A percentile compares a stretch with the other conserved stretches of the same genome.
These are phyloP conservation scores for Penicillium sp. DNA, from an alignment of 2,329 filamentous ascomycete species.

Conservation along the genomic window DNA sequence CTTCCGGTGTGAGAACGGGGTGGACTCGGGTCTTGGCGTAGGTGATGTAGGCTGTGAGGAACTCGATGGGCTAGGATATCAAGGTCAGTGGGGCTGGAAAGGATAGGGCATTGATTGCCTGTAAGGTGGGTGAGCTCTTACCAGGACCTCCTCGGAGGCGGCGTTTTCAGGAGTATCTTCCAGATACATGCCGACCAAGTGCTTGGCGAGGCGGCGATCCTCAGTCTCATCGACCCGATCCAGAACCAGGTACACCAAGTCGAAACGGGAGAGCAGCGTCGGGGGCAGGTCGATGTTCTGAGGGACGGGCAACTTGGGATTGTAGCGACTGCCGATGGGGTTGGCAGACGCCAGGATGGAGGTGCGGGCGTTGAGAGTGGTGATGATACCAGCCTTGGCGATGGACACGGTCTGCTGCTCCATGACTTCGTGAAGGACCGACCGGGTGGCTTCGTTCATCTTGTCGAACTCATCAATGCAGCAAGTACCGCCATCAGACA, in stretches of 20 bases:
- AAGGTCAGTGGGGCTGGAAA: constrained; percentile 18
- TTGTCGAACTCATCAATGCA: constrained; percentile 82
- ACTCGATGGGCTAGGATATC: constrained; percentile 75
- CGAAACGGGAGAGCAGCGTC: constrained; percentile 92
- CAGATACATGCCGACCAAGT: constrained; percentile 93
- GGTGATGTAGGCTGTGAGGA: constrained; percentile 94
- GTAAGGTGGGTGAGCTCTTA: constrained; percentile 51
- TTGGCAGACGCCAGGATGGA: constrained; percentile 97
- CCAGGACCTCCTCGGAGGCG: constrained; percentile 73
- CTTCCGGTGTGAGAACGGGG: constrained; percentile 75
- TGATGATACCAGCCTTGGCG: constrained; percentile 76
- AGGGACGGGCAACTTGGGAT: constrained; percentile 90
- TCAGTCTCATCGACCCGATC: constrained; percentile 89
- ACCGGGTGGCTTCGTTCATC: constrained; percentile 74
- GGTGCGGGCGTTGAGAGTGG: constrained; percentile 90
- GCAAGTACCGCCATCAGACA: constrained; percentile 74
- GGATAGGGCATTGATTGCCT: neutral
- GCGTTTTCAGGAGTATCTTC: constrained; percentile 91
- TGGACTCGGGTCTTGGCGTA: constrained; percentile 88
- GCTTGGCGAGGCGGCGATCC: constrained; percentile 85
- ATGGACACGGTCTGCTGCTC: constrained; percentile 79
- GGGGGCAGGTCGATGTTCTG: constrained; percentile 98
- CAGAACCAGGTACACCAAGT: constrained; percentile 93
- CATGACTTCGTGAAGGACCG: constrained; percentile 78
- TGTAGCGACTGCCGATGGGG: constrained; percentile 97